Conservation (phyloP, 352 stramenopile species). For the Plasmopara viticola region DNA sequence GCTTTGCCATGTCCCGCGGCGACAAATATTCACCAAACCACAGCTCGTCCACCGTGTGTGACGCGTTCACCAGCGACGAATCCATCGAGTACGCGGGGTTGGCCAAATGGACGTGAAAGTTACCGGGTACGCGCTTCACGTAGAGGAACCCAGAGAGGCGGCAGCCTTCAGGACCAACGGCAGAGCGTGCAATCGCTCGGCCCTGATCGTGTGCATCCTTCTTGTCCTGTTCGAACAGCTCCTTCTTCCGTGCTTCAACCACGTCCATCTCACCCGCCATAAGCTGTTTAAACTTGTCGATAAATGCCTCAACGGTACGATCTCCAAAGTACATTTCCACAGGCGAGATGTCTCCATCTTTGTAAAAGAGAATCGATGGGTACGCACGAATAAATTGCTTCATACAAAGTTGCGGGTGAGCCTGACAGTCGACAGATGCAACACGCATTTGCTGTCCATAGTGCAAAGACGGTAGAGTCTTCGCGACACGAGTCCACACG, state of each 20-base stretch:
- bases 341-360: slow-evolving; percentile 83
- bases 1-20: slow-evolving; percentile 42
- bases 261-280: slow-evolving; percentile 70
- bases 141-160: slow-evolving; percentile 73
- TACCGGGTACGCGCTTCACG: slow-evolving; percentile 92
- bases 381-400: slow-evolving; percentile 95
- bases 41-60: slow-evolving; percentile 94
- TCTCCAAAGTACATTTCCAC: slow-evolving; percentile 96
- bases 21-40: slow-evolving; percentile 89
- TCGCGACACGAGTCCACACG: slow-evolving; percentile 93
- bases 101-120: slow-evolving; percentile 98
- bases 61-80: slow-evolving; percentile 87
- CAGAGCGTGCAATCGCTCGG: slow-evolving; percentile 44
- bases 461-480: slow-evolving; percentile 81
- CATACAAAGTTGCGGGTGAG: slow-evolving; percentile 89
- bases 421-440: slow-evolving; percentile 92
- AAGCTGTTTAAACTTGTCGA: slow-evolving; percentile 87
- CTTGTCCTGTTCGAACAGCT: slow-evolving; percentile 93
- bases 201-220: slow-evolving; percentile 59
- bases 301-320: slow-evolving; percentile 87
- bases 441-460: slow-evolving; percentile 79
- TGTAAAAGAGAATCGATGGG: slow-evolving; percentile 95
- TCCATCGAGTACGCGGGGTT: slow-evolving; percentile 92
- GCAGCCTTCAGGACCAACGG: slow-evolving; percentile 67
- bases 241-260: slow-evolving; percentile 84